phyloP scores from a whole-genome alignment of 1,139 yeast genomes.

The Schwanniomyces etchellsii region DNA sequence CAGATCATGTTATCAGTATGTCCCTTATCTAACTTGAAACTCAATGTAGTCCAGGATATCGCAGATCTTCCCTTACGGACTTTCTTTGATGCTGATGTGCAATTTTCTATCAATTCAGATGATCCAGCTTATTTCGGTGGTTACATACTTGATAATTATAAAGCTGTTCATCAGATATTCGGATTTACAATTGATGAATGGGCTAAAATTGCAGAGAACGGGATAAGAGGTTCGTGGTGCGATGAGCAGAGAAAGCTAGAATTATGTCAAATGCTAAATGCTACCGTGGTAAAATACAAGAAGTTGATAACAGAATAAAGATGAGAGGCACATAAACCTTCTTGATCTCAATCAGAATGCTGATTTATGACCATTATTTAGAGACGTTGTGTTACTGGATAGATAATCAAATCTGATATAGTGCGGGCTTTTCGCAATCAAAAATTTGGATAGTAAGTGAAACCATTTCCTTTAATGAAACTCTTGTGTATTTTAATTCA shows the following conservation, averaged over 20 bases:
- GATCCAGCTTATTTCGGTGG: slow-evolving; percentile 89
- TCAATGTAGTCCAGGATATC: slow-evolving; percentile 67
- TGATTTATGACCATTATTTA: no score
- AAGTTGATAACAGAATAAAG: no score
- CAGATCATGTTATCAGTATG: slow-evolving; percentile 62
- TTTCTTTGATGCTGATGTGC: slow-evolving; percentile 57
- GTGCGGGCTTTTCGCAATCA: no score
- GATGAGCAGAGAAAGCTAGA: slow-evolving; percentile 44
- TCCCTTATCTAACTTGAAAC: slow-evolving; percentile 69
- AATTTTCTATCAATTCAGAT: slow-evolving; percentile 73
- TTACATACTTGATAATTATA: slow-evolving; percentile 69
- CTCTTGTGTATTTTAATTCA: no score
- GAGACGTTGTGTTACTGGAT: no score
- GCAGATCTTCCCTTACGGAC: slow-evolving; percentile 57
- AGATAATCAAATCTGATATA: no score
- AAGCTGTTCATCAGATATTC: slow-evolving; percentile 58
- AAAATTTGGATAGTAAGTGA: no score
- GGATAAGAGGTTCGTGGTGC: slow-evolving; percentile 72
- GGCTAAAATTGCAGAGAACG: slow-evolving; percentile 51
- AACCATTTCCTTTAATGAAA: no score
- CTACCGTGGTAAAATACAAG: slow-evolving; percentile 40
- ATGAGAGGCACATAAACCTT: no score
- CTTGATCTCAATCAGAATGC: no score
- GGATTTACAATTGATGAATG: slow-evolving; percentile 54
- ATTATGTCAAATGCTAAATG: slow-evolving; percentile 37